Percentiles rank a stretch among this genome's conserved stretches.
These are phyloP conservation scores for Neonectria neomacrospora DNA, from an alignment of 2,329 filamentous ascomycete genomes.

Conservation along the genomic window DNA sequence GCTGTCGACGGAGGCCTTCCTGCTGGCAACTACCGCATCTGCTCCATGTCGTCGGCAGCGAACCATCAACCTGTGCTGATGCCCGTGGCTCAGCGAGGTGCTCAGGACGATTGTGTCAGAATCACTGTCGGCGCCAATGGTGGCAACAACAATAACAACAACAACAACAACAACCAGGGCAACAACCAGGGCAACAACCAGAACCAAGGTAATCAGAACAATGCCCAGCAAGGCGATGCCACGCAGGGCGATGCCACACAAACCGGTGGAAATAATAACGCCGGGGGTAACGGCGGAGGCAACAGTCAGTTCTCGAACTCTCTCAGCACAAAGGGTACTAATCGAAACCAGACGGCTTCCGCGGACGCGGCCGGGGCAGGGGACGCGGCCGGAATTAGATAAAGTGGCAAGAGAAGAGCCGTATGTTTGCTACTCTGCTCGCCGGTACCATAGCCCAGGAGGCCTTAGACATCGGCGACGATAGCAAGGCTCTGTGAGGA, in stretches of 20 bases:
- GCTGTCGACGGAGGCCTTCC: conserved; percentile 68
- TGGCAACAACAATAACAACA: conserved; percentile 20
- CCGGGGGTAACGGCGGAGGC: neutral
- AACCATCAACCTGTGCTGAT: conserved; percentile 75
- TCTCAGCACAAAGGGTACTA: neutral
- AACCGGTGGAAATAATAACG: neutral
- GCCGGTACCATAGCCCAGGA: conserved; percentile 1
- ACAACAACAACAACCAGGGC: conserved; percentile 24
- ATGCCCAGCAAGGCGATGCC: conserved; percentile 12
- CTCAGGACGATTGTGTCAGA: conserved; percentile 72
- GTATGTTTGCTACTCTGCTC: neutral
- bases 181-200: conserved; percentile 21
- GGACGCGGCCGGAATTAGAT: conserved; percentile 7
- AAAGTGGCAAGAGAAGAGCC: neutral
- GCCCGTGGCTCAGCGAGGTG: conserved; percentile 74
- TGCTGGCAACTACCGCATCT: conserved; percentile 71
- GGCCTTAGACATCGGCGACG: neutral
- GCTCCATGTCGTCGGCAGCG: conserved; percentile 70
- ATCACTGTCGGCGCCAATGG: conserved; percentile 61
- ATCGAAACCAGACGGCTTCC: conserved; percentile 9
- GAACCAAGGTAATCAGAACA: conserved; percentile 20
- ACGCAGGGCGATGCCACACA: conserved; percentile 13
- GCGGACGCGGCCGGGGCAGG: neutral
- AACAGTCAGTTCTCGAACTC: conserved; percentile 6
- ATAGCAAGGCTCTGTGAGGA: neutral